phyloP scores from a whole-genome alignment of 2,329 filamentous ascomycete species.

The Neurospora sp. region DNA sequence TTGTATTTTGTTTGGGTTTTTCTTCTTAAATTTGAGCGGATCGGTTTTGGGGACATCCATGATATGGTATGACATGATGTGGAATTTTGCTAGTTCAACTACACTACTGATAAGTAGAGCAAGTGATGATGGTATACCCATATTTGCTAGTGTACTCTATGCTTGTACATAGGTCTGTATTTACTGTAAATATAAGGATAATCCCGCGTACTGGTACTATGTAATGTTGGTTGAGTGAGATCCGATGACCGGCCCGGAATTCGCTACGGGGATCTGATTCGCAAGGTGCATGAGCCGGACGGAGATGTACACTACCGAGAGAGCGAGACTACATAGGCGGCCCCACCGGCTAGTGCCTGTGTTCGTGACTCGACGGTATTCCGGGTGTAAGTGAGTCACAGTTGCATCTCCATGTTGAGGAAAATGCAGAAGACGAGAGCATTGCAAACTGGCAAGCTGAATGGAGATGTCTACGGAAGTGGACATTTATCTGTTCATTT shows the following conservation, averaged over 20 bases:
- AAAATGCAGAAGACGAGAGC: neutral
- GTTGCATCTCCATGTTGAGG: neutral
- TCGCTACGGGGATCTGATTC: neutral
- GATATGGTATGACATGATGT: neutral
- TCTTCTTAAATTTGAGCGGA: neutral
- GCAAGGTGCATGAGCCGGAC: neutral
- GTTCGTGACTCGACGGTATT: neutral
- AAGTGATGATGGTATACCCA: too few species aligned
- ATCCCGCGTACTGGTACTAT: neutral
- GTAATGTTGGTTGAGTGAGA: neutral
- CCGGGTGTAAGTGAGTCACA: neutral
- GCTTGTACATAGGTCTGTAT: too few species aligned
- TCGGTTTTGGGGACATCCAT: neutral
- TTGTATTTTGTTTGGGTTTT: neutral
- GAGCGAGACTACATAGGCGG: neutral
- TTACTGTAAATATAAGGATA: neutral
- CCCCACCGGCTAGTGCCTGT: neutral
- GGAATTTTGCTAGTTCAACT: neutral
- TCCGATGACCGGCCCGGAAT: neutral
- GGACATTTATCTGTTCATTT: neutral
- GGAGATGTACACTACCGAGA: neutral
- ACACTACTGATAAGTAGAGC: too few species aligned
- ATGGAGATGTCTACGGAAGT: neutral
- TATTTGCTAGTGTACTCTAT: too few species aligned
- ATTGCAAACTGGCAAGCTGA: neutral